Base-by-base conservation (phyloP, 2,329 filamentous ascomycete species). In the Nemania bipapillata region DNA sequence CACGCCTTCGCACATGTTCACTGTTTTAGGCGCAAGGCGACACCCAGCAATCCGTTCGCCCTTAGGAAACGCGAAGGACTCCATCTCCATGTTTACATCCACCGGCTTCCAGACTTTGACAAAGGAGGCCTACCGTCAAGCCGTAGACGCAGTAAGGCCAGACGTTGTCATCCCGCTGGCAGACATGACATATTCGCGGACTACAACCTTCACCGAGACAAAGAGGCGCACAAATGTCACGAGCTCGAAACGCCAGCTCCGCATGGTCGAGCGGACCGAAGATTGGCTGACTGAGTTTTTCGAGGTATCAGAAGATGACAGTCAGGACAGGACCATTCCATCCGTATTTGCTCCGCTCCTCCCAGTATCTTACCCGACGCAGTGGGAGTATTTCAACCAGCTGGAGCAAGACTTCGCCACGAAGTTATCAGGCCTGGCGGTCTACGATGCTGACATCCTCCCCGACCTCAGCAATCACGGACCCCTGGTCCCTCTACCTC, bases 191-290 rank as follows among this genome's bases (percentile, higher is more conserved):
- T 86, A 87, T 73, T 81, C 74, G 74, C 82, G 83, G 62, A 63
- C 68, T 9, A 66, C 67, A 12, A 63, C 65, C 9, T 72, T 72
- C 3, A 86, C 91, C 0, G 87, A 90, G 2, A 82, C 86, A 9
- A 97, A 96, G 80, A 58, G 68, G 17, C 59, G 62, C 9, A 72
- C 70, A 1, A 71, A 67, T 7, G 67, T 72, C 3, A 86, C 91
- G 0, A 88, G 90, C 2, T 82, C 86, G 7, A 97, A 96, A 80
- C 87, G 94, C 53, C 87, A 91, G 54, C 85, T 89, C 40, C 94
- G 92, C 76, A 97, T 97, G 90, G 90, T 89, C 26, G 93, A 96
- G 76, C 86, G 95, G 65, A 97, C 93, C 0, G 91, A 96, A 77
- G 86, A 87, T 42, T 98, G 94, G 93, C 83, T 95, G 20, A 86